phyloP scores from a whole-genome alignment of 306 rosid species.

The Hippophae gyantsensis region DNA sequence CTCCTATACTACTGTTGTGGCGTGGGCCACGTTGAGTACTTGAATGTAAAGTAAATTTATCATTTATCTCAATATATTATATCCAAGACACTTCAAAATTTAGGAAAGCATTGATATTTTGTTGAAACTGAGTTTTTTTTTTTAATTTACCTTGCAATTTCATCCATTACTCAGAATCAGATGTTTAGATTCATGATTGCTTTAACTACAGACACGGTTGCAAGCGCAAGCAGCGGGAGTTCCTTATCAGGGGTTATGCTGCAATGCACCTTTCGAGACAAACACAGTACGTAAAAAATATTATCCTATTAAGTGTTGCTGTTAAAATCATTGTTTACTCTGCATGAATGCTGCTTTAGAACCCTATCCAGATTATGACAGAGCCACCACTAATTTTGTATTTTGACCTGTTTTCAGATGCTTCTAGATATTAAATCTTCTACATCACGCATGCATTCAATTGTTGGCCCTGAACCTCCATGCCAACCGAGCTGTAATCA shows the following conservation, averaged over 20 bases:
- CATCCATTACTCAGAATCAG: background rate
- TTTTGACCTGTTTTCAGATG: conserved; percentile 31
- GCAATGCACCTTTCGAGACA: conserved; percentile 32
- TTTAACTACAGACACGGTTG: conserved; percentile 61
- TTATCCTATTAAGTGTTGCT: background rate
- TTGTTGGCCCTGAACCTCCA: conserved; percentile 30
- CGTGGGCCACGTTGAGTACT: too few species aligned
- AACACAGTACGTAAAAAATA: conserved; percentile 13
- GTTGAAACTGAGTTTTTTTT: too few species aligned
- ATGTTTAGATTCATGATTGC: background rate
- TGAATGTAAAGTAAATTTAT: too few species aligned
- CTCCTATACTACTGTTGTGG: too few species aligned
- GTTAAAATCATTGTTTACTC: too few species aligned
- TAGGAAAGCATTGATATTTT: too few species aligned
- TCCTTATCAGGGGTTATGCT: conserved; percentile 49
- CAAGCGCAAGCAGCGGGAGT: conserved; percentile 98
- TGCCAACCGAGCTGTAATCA: conserved; percentile 40
- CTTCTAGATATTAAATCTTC: conserved; percentile 34
- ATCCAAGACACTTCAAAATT: too few species aligned
- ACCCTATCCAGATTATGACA: background rate
- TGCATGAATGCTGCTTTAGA: background rate
- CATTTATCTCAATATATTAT: too few species aligned
- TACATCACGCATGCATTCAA: conserved; percentile 3
- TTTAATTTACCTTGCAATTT: background rate
- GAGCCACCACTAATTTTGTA: conserved; percentile 8